phyloP scores from a whole-genome alignment of 2,329 filamentous ascomycete genomes.

The Alternaria solani region DNA sequence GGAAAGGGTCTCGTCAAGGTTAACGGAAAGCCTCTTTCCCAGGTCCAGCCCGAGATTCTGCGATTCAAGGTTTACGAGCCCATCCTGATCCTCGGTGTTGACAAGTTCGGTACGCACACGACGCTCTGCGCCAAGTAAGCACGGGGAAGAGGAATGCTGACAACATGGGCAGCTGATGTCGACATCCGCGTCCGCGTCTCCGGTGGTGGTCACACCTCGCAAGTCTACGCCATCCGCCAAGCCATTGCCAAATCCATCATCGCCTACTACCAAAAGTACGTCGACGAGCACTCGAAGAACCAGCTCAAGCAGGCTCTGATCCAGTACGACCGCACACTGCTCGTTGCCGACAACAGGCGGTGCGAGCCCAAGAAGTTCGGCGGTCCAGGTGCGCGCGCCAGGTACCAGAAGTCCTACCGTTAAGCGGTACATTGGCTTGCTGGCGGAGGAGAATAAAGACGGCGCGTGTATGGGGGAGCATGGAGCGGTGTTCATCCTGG shows the following conservation, averaged over 20 bases:
- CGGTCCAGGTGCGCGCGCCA: slow-evolving; percentile 90
- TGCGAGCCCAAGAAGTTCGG: slow-evolving; percentile 99
- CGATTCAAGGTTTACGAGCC: slow-evolving; percentile 99
- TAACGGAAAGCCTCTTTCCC: slow-evolving; percentile 93
- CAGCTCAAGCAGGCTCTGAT: slow-evolving; percentile 96
- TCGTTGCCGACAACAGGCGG: slow-evolving; percentile 98
- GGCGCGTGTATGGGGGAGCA: slow-evolving; percentile 36
- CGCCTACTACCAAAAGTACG: slow-evolving; percentile 99
- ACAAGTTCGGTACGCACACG: slow-evolving; percentile 78
- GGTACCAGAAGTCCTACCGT: slow-evolving; percentile 99
- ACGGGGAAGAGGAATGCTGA: slow-evolving; percentile 25
- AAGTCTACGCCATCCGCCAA: slow-evolving; percentile 98
- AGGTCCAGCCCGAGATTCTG: slow-evolving; percentile 95
- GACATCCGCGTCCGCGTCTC: slow-evolving; percentile 97
- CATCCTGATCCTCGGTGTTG: slow-evolving; percentile 92
- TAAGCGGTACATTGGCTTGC: slow-evolving; percentile 61
- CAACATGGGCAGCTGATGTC: slow-evolving; percentile 68
- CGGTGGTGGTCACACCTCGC: slow-evolving; percentile 96
- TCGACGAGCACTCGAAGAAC: slow-evolving; percentile 99
- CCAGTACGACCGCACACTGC: slow-evolving; percentile 94
- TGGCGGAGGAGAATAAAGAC: slow-evolving; percentile 14
- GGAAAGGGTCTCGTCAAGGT: slow-evolving; percentile 96
- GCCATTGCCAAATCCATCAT: slow-evolving; percentile 97
- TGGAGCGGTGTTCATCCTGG: slow-evolving; percentile 51
- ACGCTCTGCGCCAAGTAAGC: slow-evolving; percentile 7